Base-by-base conservation (phyloP, 2,329 filamentous ascomycete genomes). In the Cryphonectria carpinicola region DNA sequence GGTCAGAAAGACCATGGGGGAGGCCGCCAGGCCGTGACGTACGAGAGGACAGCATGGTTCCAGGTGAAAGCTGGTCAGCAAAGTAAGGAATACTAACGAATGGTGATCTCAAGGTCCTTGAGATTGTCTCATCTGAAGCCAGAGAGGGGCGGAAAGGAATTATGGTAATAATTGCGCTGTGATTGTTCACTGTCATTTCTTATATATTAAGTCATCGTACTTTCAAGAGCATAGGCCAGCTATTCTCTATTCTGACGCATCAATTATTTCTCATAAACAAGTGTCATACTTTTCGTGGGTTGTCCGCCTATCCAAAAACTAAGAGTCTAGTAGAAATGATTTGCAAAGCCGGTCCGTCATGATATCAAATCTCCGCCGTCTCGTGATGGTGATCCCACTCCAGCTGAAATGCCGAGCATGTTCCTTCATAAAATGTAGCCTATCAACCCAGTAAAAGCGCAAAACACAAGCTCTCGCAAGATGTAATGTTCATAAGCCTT, bases 1-100 rank as follows among this genome's bases (percentile, higher is more conserved):
- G 79, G 80, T 80, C 73, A 74, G 80, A 35, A 75, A 79, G 32
- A 82, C 80, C 8, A 81, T 82, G 73, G 75, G 76, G 22, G 6
- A 25, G 4, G 35, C 76, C 75, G 35, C 76, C 75, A 39, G 7
- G 61, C 22, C 46, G 58, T 56, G 25, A 17, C 10, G 10, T 5
- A 39, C 37, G 37, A 39, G 37, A 39, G 37, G 60, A 43, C 22
- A 41, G 22, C n/a, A 13, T 11, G 11, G 11, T 28, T 46, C 61
- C 32, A n/a, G 58, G 4, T 22, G 58, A 37, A 43, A 41, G n/a
- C 19, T 43, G 4, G 11, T 5, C 58, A n/a, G 39, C 7, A 4
- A 22, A 11, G 39, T 1, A 39, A 13, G 32, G 32, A 32, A 4
- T 52, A 19, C 22, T 52, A 3, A 52, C 8, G 14, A 52, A 22